Evolutionary conservation across 805 yeast species (phyloP).

Genomic region (Cyberlindnera misumaiensis): DNA sequence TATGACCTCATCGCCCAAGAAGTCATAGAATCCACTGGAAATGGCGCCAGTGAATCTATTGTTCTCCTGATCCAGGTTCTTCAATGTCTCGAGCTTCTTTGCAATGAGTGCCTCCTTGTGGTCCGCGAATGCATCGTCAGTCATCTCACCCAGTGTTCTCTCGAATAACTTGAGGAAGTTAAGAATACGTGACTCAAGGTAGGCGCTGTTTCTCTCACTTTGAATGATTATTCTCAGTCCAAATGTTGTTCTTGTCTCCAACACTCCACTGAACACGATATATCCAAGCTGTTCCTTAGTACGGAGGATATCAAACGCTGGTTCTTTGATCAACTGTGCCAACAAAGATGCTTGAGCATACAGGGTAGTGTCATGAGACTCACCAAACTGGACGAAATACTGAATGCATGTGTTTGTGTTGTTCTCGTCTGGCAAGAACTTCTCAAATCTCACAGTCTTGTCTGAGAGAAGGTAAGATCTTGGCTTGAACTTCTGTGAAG

Average conservation of each 20-base stretch:
- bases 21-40: conserved; percentile 74
- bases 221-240: conserved; percentile 76
- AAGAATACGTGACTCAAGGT: conserved; percentile 70
- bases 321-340: conserved; percentile 73
- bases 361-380: conserved; percentile 33
- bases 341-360: conserved; percentile 56
- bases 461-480: conserved; percentile 37
- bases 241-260: conserved; percentile 61
- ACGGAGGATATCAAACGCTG: conserved; percentile 82
- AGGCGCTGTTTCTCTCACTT: conserved; percentile 71
- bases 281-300: conserved; percentile 95
- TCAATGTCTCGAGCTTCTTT: conserved; percentile 61
- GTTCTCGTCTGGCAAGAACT: conserved; percentile 49
- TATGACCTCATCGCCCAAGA: conserved; percentile 47
- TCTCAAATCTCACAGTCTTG: conserved; percentile 39
- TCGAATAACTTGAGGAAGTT: conserved; percentile 49
- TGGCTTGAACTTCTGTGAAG: conserved; percentile 36
- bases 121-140: conserved; percentile 57
- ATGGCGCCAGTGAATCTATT: conserved; percentile 59
- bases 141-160: conserved; percentile 39
- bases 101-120: conserved; percentile 64
- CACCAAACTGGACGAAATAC: conserved; percentile 63
- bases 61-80: conserved; percentile 75
- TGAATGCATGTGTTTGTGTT: conserved; percentile 84
- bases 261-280: conserved; percentile 76